These are phyloP conservation scores for Penicillium polonicum DNA, from an alignment of 2,329 filamentous ascomycete species.

Conservation along the genomic window DNA sequence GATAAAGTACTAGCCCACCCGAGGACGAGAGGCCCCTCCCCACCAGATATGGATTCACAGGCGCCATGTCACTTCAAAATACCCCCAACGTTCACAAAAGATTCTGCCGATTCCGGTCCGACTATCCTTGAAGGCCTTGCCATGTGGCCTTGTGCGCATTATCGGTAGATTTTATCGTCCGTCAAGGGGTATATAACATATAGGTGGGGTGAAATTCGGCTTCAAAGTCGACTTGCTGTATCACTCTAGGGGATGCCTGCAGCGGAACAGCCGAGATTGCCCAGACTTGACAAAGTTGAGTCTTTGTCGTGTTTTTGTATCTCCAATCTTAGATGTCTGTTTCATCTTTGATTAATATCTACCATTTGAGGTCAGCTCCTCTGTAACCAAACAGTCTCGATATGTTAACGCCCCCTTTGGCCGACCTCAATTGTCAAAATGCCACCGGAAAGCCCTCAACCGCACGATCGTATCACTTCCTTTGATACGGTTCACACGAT, in stretches of 20 bases:
- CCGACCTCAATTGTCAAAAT: neutral
- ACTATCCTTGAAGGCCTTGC: neutral
- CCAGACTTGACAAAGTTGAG: neutral
- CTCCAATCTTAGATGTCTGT: neutral
- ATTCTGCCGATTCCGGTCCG: neutral
- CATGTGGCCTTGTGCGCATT: neutral
- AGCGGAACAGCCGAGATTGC: neutral
- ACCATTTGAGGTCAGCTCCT: neutral
- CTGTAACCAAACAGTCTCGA: neutral
- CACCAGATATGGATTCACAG: neutral
- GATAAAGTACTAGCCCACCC: neutral
- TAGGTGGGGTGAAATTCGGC: neutral
- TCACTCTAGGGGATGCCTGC: neutral
- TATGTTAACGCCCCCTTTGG: no score
- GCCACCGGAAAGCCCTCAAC: neutral
- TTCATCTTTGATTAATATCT: neutral
- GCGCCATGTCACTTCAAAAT: neutral
- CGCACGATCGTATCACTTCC: neutral
- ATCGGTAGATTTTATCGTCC: neutral
- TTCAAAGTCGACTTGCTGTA: neutral
- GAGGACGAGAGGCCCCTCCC: neutral
- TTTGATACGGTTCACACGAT: neutral
- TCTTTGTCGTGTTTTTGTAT: neutral
- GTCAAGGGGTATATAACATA: neutral
- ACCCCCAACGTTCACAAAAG: neutral